Base-by-base conservation (phyloP, 225 moss, liverwort and hornwort species). In the Antitrichia curtipendula region DNA sequence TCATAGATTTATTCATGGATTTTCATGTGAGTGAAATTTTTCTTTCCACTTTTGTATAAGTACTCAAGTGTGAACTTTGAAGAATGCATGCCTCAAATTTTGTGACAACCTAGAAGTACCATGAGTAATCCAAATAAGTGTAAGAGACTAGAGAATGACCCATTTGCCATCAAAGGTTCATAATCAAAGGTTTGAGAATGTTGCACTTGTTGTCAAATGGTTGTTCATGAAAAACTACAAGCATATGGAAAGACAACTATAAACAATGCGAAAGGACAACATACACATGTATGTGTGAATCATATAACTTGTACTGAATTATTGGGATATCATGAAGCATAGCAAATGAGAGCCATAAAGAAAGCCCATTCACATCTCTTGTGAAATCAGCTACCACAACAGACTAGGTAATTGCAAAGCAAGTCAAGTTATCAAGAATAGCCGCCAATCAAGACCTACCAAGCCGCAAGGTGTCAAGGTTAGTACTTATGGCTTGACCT, bases 291-390 rank as follows among this genome's bases (percentile, higher is more conserved):
- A 77, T 45, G 10, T 23, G 10, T 7, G 13, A 22, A 73, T 64
- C 25, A 27, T n/a, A 40, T 16, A n/a, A 63, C 1, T 1, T n/a
- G n/a, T n/a, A n/a, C n/a, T n/a, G n/a, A n/a, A 0, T 53, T 16
- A 1, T 78, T 4, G 32, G 34, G 27, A 74, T 79, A 72, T 31
- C n/a, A 80, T 56, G 25, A 85, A 85, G 45, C 13, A 63, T 17
- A 87, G 50, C 52, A 2, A 84, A 53, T 82, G 61, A 63, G 16
- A 84, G 11, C 45, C 36, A 16, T 2, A 41, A 53, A 41, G 22
- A 60, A 80, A 88, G 81, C 32, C 86, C 75, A 34, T 81, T 75
- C 47, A 62, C 80, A 89, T 91, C 61, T 90, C 77, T 84, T 18
- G 7, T 59, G 7, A 75, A 64, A n/a, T 31, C 32, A 20, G 49